Evolutionary conservation across 192 early-diverging fungal species (phyloP), one percentile per base, ranked within the genome.

Genomic region (Linnemannia exigua): DNA sequence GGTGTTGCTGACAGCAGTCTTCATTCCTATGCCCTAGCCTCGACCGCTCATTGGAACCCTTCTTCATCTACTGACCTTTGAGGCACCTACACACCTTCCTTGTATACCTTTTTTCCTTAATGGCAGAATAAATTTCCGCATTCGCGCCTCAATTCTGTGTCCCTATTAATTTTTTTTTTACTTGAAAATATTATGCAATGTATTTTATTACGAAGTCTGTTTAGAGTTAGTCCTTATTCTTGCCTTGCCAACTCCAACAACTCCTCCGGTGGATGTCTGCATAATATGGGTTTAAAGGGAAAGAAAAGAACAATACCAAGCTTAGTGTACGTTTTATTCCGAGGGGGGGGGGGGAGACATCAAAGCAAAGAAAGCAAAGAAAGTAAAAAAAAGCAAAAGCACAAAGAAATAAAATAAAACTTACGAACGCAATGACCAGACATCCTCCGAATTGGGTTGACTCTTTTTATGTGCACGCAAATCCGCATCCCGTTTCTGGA

Each of bases 401-500:
- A 52, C 3, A 61, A 28, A 61, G 7, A 31, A 31, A 61, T 20
- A 61, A 31, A 70, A 6, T 1, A 9, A 4, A 41, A 77, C 79
- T 41, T 88, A 81, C 82, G 52, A 77, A 66, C 79, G 74, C 33
- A 61, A 19, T 33, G 76, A 70, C 89, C 89, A 90, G 25, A 90
- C 87, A 76, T 90, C 89, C 47, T 90, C 89, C 38, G 89, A 90
- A 35, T 83, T 90, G 2, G 83, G 83, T 4, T 47, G 36, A 5
- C 25, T 41, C 20, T 52, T 73, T 77, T 85, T 85, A 20, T 85
- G 79, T 22, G 83, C 83, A 16, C 67, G 44, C 4, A 76, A n/a
- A 36, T 85, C 77, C 2, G 83, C 83, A 44, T 85, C 83, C 8
- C 66, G 46, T 35, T 79, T 79, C 77, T 85, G 83, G 46, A 85